Conservation (phyloP, 2,329 filamentous ascomycete species). For the Diaporthe velutina region DNA sequence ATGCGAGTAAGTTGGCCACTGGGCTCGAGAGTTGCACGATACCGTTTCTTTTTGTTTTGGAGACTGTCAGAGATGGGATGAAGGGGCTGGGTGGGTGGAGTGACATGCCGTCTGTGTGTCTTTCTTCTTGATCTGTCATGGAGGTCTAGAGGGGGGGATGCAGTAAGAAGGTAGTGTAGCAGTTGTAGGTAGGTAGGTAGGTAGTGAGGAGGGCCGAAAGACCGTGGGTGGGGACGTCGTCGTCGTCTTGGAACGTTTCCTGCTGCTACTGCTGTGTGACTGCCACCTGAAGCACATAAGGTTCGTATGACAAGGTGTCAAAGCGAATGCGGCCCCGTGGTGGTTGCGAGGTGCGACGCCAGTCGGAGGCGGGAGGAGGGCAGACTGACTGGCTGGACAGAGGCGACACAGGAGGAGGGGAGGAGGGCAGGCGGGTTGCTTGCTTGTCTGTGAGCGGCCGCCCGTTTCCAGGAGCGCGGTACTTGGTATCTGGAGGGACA, state of each 20-base stretch:
- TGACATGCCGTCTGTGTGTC: constrained; percentile 1
- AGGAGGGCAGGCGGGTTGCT: background rate
- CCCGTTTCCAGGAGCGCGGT: constrained; percentile 24
- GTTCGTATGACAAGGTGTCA: constrained; percentile 32
- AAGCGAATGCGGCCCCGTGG: constrained; percentile 9
- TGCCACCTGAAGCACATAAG: constrained; percentile 30
- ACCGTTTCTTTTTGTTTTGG: background rate
- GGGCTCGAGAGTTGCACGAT: constrained; percentile 13
- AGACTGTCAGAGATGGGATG: constrained; percentile 29
- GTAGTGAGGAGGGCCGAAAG: background rate
- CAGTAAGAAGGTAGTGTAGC: background rate
- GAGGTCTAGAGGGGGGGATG: too few species aligned
- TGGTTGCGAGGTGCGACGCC: constrained; percentile 15
- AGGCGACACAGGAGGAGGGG: background rate
- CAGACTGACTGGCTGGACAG: background rate
- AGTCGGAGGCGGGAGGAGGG: background rate
- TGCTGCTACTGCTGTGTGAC: constrained; percentile 30
- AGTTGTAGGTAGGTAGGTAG: background rate
- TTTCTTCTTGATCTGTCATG: background rate
- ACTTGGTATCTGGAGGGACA: constrained; percentile 8
- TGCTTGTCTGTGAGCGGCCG: constrained; percentile 5
- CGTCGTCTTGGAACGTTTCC: constrained; percentile 3
- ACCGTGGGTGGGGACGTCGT: background rate
- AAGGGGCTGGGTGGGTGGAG: constrained; percentile 6
- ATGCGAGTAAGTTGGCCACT: constrained; percentile 24